Conservation (phyloP, 2,329 filamentous ascomycete genomes). For the Aspergillus brunneoviolaceus region DNA sequence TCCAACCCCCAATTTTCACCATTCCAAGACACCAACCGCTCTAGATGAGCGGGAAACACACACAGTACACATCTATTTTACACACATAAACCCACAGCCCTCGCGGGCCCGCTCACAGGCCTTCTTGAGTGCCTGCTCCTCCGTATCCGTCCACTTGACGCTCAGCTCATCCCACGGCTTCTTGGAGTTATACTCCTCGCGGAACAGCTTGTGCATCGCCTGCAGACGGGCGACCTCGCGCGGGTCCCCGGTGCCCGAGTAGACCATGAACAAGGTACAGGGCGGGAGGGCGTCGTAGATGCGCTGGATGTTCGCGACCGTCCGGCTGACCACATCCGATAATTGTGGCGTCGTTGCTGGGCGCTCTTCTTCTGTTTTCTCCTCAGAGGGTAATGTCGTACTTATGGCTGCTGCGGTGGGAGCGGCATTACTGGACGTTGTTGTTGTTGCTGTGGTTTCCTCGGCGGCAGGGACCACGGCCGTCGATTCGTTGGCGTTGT, state of each 20-base stretch:
- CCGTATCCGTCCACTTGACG: slow-evolving; percentile 64
- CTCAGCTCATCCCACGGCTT: slow-evolving; percentile 62
- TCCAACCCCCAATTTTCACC: too few species aligned
- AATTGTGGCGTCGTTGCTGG: slow-evolving; percentile 29
- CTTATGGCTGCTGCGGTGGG: background rate
- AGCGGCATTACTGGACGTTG: slow-evolving; percentile 14
- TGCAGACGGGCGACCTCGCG: slow-evolving; percentile 57
- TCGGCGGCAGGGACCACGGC: slow-evolving; percentile 27
- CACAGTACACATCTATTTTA: slow-evolving; percentile 48
- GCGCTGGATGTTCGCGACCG: slow-evolving; percentile 50
- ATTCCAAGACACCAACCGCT: too few species aligned
- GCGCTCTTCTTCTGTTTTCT: slow-evolving; percentile 2
- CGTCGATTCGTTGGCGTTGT: slow-evolving; percentile 43
- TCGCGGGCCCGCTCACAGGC: slow-evolving; percentile 58
- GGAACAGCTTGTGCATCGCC: slow-evolving; percentile 55
- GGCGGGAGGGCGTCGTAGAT: slow-evolving; percentile 58
- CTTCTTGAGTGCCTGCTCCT: slow-evolving; percentile 58
- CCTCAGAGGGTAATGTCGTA: background rate
- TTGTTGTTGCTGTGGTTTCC: slow-evolving; percentile 12
- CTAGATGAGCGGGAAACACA: background rate
- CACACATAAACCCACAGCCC: slow-evolving; percentile 59
- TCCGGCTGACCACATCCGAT: slow-evolving; percentile 49
- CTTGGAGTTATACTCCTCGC: slow-evolving; percentile 57
- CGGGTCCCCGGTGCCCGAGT: slow-evolving; percentile 64
- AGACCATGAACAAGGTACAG: slow-evolving; percentile 62